These are phyloP conservation scores for Chiua virens DNA, from an alignment of 768 basidiomycete genomes.

Conservation along the genomic window DNA sequence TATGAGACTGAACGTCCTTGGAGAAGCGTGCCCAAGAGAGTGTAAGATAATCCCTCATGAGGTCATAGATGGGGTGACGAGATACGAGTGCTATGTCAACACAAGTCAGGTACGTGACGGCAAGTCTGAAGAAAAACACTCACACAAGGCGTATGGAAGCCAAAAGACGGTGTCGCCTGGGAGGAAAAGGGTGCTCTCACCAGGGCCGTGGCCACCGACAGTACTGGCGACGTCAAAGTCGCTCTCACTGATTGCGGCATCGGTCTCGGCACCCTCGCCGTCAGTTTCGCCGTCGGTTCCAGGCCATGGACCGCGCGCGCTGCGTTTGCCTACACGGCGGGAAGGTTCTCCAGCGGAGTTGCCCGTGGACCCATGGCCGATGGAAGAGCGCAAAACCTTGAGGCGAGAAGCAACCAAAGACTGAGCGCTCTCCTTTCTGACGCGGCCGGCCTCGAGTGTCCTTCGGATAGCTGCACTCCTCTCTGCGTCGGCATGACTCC, in stretches of 20 bases:
- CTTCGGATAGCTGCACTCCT: slow-evolving; percentile 81
- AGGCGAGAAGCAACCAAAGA: slow-evolving; percentile 67
- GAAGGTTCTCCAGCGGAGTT: slow-evolving; percentile 52
- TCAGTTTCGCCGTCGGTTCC: slow-evolving; percentile 70
- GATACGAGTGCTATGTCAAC: slow-evolving; percentile 72
- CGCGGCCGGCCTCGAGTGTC: slow-evolving; percentile 75
- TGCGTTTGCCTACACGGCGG: slow-evolving; percentile 58
- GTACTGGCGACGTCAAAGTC: slow-evolving; percentile 84
- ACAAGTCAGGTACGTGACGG: slow-evolving; percentile 8
- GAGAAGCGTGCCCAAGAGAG: slow-evolving; percentile 93
- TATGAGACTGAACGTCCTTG: slow-evolving; percentile 92
- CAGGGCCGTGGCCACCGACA: slow-evolving; percentile 70
- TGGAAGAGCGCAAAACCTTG: slow-evolving; percentile 60
- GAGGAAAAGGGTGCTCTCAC: slow-evolving; percentile 85
- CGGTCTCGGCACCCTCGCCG: slow-evolving; percentile 67
- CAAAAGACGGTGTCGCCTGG: slow-evolving; percentile 92
- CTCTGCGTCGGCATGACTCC: slow-evolving; percentile 92
- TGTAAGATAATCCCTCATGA: slow-evolving; percentile 95
- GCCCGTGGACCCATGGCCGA: slow-evolving; percentile 39
- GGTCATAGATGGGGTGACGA: slow-evolving; percentile 89
- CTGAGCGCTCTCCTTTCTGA: slow-evolving; percentile 78
- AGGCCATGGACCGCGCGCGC: slow-evolving; percentile 71
- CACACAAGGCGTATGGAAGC: slow-evolving; percentile 91
- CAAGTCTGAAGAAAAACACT: slow-evolving; percentile 29
- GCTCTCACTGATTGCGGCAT: slow-evolving; percentile 78